Evolutionary conservation across 2,329 filamentous ascomycete species (phyloP), one percentile per base, ranked within the genome.

Genomic region (Phialemonium atrogriseum): DNA sequence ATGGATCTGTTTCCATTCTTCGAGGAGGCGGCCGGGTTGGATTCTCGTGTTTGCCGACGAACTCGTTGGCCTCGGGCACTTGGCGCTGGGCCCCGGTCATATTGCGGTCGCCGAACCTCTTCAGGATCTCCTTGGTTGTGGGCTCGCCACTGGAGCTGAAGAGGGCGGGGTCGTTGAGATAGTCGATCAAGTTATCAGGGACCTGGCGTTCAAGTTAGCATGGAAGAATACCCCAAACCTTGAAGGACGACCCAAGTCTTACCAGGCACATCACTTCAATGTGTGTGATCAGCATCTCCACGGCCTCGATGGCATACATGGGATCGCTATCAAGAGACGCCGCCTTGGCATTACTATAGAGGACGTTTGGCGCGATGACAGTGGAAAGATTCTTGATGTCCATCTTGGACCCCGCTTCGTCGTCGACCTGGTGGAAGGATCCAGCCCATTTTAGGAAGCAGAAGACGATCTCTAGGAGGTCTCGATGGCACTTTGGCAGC

Each of bases 221-320:
- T 12, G 15, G 7, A 10, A n/a, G 5, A n/a, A 13, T 3, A 10
- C 7, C 5, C 14, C 8, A 10, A 20, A 12, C 6, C n/a, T 8
- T 8, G 4, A 14, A 22, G 17, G 15, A 7, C n/a, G 8, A 9
- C n/a, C 17, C 15, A 2, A 22, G 8, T 66, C 82, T 62, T 73
- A 95, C 91, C 76, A 95, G 80, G 54, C 88, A 96, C 80, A 98
- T 94, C 55, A 85, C 81, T 56, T 96, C 91, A 45, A 95, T 95
- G 54, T 83, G 86, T 47, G 84, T 79, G 48, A 98, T 95, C 44
- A 98, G 68, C 38, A 82, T 80, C 54, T 94, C 83, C 16, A 98
- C 86, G 11, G 91, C 88, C 49, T 91, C 84, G 39, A 98, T 95
- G 18, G 89, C 87, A 49, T 84, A 73, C 63, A 96, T 95, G 39